These are phyloP conservation scores for Leccinum fibrillosum DNA, from an alignment of 768 basidiomycete genomes.

Conservation along the genomic window DNA sequence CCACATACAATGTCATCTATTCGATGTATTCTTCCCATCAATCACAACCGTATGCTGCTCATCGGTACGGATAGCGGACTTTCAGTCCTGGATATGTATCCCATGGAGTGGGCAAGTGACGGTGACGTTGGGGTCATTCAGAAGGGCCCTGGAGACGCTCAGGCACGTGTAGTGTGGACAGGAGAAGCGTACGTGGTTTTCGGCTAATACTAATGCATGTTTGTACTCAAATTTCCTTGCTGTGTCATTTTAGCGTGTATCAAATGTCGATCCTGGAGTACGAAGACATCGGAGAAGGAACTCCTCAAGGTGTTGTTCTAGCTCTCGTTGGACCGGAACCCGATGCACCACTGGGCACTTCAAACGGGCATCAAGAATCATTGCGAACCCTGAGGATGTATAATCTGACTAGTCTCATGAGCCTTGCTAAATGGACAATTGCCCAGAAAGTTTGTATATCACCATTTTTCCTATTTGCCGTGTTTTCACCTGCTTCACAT, in stretches of 20 bases:
- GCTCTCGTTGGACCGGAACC: conserved; percentile 66
- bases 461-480: not conserved
- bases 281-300: conserved; percentile 52
- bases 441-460: conserved; percentile 53
- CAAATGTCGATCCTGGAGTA: conserved; percentile 76
- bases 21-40: conserved; percentile 68
- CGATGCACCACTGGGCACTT: conserved; percentile 36
- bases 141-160: conserved; percentile 71
- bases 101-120: conserved; percentile 55
- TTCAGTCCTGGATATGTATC: conserved; percentile 81
- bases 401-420: conserved; percentile 70
- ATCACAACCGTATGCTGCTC: conserved; percentile 62
- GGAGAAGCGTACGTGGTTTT: conserved; percentile 63
- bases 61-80: conserved; percentile 80
- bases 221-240: not conserved
- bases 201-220: not conserved
- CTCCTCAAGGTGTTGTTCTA: conserved; percentile 72
- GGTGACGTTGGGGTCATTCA: conserved; percentile 39
- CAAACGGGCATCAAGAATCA: conserved; percentile 51
- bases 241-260: conserved; percentile 49
- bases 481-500: conserved; percentile 4
- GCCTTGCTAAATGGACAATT: conserved; percentile 71
- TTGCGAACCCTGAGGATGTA: conserved; percentile 73
- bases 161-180: conserved; percentile 63
- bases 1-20: conserved; percentile 77